Percentiles rank a stretch among this genome's conserved stretches.
These are phyloP conservation scores for Fusarium sp. DNA, from an alignment of 2,329 filamentous ascomycete species.

Conservation along the genomic window DNA sequence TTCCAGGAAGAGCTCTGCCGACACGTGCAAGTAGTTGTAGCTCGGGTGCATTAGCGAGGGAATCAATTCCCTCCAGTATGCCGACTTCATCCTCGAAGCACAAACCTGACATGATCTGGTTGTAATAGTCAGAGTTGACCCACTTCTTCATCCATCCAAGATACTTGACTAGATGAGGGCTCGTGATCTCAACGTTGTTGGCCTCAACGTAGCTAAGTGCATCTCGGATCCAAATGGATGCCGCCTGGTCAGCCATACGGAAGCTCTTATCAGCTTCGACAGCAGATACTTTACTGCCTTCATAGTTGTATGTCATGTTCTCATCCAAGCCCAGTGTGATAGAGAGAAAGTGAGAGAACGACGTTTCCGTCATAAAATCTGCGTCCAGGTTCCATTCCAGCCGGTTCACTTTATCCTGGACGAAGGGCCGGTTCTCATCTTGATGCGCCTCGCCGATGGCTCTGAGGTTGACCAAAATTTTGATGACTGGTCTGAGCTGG, in stretches of 20 bases:
- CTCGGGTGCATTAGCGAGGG: background rate
- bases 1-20: background rate
- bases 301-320: constrained; percentile 5
- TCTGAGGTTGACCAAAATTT: background rate
- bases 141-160: constrained; percentile 15
- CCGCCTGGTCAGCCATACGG: constrained; percentile 1
- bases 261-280: background rate
- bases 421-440: background rate
- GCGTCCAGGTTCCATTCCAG: constrained; percentile 4
- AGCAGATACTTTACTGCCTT: background rate
- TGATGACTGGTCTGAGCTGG: constrained; percentile 3
- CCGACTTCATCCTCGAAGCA: background rate
- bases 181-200: background rate
- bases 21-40: constrained; percentile 5
- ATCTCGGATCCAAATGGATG: constrained; percentile 8
- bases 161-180: constrained; percentile 10
- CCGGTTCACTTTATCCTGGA: constrained; percentile 3
- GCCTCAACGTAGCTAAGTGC: background rate
- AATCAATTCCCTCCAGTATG: background rate
- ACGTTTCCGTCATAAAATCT: background rate
- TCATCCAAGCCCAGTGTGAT: background rate
- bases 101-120: constrained; percentile 1
- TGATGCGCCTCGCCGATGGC: background rate
- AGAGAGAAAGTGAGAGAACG: constrained; percentile 1
- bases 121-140: constrained; percentile 1